Conservation (phyloP, 306 rosid genomes). For the Cucurbita moschata region DNA sequence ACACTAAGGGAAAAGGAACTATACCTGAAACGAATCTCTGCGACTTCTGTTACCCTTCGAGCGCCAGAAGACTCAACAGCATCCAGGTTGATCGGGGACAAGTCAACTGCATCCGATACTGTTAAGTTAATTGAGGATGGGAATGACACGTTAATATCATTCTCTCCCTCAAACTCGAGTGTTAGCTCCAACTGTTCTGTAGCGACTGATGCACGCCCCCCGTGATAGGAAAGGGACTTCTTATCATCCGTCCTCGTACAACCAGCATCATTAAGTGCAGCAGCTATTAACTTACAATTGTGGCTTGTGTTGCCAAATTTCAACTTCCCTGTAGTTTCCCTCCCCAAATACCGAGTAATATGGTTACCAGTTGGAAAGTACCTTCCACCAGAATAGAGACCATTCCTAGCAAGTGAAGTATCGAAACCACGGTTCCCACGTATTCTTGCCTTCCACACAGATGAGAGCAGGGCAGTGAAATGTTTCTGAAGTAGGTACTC, state of each 20-base stretch:
- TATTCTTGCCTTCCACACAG: constrained; percentile 53
- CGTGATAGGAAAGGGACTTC: constrained; percentile 24
- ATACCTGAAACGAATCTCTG: constrained; percentile 89
- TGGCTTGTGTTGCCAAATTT: constrained; percentile 31
- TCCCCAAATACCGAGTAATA: constrained; percentile 30
- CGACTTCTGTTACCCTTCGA: constrained; percentile 22
- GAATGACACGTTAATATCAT: constrained; percentile 27
- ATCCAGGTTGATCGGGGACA: constrained; percentile 17
- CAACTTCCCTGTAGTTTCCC: constrained; percentile 43
- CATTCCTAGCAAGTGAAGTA: constrained; percentile 27
- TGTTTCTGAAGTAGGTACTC: constrained; percentile 84
- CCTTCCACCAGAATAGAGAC: constrained; percentile 42
- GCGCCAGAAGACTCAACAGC: constrained; percentile 26
- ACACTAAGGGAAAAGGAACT: background rate
- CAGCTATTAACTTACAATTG: constrained; percentile 42
- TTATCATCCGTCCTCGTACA: constrained; percentile 28
- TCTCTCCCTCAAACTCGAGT: constrained; percentile 43
- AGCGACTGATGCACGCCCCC: constrained; percentile 13
- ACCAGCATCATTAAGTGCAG: constrained; percentile 49
- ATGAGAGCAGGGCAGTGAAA: constrained; percentile 65
- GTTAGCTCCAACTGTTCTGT: constrained; percentile 46
- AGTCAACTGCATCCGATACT: constrained; percentile 29
- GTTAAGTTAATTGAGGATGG: constrained; percentile 57
- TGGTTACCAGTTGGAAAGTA: constrained; percentile 32
- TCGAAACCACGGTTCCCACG: constrained; percentile 26